phyloP scores from a whole-genome alignment of 805 yeast genomes.

The Kluyveromyces starmeri region DNA sequence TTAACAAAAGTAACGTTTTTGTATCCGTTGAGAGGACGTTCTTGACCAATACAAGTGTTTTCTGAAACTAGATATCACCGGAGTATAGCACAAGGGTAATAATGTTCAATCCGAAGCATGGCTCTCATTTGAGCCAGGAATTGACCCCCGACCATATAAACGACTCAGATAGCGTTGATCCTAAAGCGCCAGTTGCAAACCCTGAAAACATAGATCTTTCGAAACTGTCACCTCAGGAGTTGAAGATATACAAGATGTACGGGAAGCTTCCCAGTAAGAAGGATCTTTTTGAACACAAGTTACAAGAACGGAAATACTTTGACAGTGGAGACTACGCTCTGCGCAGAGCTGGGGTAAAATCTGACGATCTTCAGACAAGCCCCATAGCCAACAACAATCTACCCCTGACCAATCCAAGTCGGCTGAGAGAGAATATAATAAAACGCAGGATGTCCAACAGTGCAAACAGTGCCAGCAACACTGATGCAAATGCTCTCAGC shows the following conservation, averaged over 20 bases:
- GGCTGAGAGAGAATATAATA: conserved; percentile 28
- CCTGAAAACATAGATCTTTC: conserved; percentile 38
- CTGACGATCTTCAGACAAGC: conserved; percentile 17
- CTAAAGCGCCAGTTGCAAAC: conserved; percentile 5
- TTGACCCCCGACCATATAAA: too few relatives aligned
- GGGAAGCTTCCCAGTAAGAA: conserved; percentile 79
- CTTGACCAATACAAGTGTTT: too few relatives aligned
- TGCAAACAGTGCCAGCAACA: conserved; percentile 15
- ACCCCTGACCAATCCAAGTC: conserved; percentile 31
- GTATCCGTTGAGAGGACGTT: too few relatives aligned
- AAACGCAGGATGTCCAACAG: conserved; percentile 29
- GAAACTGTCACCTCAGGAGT: conserved; percentile 67
- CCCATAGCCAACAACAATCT: conserved; percentile 23
- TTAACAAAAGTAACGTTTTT: too few relatives aligned
- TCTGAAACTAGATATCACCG: too few relatives aligned
- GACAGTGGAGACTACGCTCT: conserved; percentile 93
- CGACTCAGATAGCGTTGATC: conserved; percentile 5
- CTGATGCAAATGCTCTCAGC: conserved; percentile 5
- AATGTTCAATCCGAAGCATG: too few relatives aligned
- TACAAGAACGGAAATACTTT: conserved; percentile 83
- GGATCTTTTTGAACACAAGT: conserved; percentile 63
- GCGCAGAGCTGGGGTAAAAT: conserved; percentile 52
- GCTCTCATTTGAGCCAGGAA: too few relatives aligned
- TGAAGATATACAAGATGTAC: conserved; percentile 66
- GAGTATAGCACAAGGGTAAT: too few relatives aligned